Base-by-base conservation (phyloP, 371 early-diverging fungal species). In the Nematocida major region DNA sequence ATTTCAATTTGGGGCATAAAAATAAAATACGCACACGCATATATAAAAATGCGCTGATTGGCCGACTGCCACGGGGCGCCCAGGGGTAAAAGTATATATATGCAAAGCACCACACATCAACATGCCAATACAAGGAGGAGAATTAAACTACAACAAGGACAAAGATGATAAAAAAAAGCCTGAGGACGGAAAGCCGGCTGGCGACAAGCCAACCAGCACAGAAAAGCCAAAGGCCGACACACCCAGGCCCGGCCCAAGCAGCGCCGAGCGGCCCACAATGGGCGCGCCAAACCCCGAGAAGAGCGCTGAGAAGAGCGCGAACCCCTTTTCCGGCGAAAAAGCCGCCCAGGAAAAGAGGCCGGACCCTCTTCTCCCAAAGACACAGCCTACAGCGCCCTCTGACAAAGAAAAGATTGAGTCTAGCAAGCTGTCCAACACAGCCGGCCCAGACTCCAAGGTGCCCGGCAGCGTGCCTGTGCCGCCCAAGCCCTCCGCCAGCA, bases 111-210 rank as follows among this genome's bases (percentile, higher is more conserved):
- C 0, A 15, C 13, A 63, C 11, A 2, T 9, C 49, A 45, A 18
- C 49, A 73, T 73, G 76, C 76, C 76, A 51, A 73, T 73, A 59
- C 76, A 73, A 73, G 76, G 76, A 73, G 63, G 63, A 59, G 76
- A 73, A 59, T 49, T 50, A 48, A 73, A 73, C 34, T 51, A 73
- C 51, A 63, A 62, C 65, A 73, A 73, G 65, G 48, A 73, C 45
- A 65, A 59, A 39, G 47, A n/a, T n/a, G n/a, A 63, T 26, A 43
- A 63, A 13, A 11, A 18, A 20, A 28, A 15, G 9, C 30, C 59
- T n/a, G 38, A 59, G 11, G 59, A 67, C 30, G 61, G 61, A 28
- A 54, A 51, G 32, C 62, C 70, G 15, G 59, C 34, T 47, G 49
- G 36, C 24, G 68, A 68, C 47, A 59, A 68, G 13, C 34, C 67